Evolutionary conservation across 192 early-diverging fungal species (phyloP).

Genomic region (Coemansia sp.): DNA sequence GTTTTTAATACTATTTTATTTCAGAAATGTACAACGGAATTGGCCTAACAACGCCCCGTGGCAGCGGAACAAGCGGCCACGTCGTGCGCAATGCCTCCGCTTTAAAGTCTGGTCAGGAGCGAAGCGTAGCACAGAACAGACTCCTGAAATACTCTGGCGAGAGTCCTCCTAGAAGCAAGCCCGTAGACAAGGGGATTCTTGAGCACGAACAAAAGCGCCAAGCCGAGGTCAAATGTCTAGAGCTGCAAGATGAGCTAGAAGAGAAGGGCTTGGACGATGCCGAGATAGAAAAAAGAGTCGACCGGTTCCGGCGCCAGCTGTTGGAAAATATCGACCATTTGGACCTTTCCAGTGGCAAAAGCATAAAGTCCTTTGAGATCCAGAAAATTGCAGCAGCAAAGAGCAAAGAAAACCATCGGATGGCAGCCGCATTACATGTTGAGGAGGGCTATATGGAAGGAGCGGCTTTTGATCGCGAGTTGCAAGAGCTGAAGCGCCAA

Average conservation of each 20-base stretch:
- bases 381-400: constrained; percentile 76
- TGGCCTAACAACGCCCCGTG: constrained; percentile 74
- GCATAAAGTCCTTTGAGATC: constrained; percentile 62
- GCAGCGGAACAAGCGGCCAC: constrained; percentile 94
- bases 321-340: constrained; percentile 53
- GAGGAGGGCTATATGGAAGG: constrained; percentile 67
- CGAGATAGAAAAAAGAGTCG: constrained; percentile 66
- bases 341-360: constrained; percentile 9
- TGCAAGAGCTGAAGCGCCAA: constrained; percentile 59
- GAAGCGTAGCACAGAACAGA: constrained; percentile 1
- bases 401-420: constrained; percentile 60
- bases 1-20: not conserved
- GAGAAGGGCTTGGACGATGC: constrained; percentile 67
- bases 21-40: constrained; percentile 77
- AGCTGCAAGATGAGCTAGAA: constrained; percentile 78
- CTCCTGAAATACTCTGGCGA: constrained; percentile 47
- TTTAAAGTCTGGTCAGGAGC: constrained; percentile 68
- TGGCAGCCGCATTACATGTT: constrained; percentile 72
- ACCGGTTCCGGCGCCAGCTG: constrained; percentile 61
- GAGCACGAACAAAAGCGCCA: constrained; percentile 85
- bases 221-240: constrained; percentile 83
- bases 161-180: constrained; percentile 16
- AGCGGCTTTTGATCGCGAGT: constrained; percentile 66
- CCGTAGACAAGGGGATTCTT: constrained; percentile 60
- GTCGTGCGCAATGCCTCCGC: constrained; percentile 86